Percentiles rank a stretch among this genome's conserved stretches.
phyloP scores from a whole-genome alignment of 495 filamentous ascomycete genomes.

The Trypethelium eluteriae region DNA sequence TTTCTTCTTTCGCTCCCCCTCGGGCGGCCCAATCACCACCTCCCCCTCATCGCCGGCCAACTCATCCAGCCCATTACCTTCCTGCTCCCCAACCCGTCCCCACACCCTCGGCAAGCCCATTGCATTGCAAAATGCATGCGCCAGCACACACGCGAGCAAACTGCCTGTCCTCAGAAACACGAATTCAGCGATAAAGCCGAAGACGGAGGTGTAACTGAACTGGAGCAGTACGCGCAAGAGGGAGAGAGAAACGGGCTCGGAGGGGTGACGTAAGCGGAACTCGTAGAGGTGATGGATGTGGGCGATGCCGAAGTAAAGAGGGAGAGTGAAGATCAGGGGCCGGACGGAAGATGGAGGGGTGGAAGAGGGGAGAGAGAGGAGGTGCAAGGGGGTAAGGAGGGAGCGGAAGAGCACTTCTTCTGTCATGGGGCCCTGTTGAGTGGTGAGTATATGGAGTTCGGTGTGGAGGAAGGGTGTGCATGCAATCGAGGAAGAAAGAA shows the following conservation, averaged over 20 bases:
- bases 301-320: constrained; percentile 88
- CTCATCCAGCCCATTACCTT: constrained; percentile 30
- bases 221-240: constrained; percentile 71
- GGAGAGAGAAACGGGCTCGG: constrained; percentile 51
- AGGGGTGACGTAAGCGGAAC: constrained; percentile 67
- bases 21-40: constrained; percentile 15
- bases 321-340: constrained; percentile 63
- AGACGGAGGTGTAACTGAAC: constrained; percentile 85
- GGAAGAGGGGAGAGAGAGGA: constrained; percentile 50
- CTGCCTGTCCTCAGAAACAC: constrained; percentile 83
- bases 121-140: constrained; percentile 89
- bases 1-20: constrained; percentile 22
- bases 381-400: constrained; percentile 68
- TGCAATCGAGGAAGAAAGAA: too few species aligned
- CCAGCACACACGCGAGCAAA: constrained; percentile 59
- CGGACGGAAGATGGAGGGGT: not conserved
- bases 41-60: constrained; percentile 12
- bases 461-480: not conserved
- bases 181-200: constrained; percentile 88
- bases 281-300: constrained; percentile 97
- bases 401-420: constrained; percentile 93
- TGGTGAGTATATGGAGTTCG: not conserved
- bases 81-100: constrained; percentile 64
- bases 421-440: constrained; percentile 66
- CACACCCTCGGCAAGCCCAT: constrained; percentile 82